Evolutionary conservation across 2,329 filamentous ascomycete genomes (phyloP).

Genomic region (Phialophora tarda): DNA sequence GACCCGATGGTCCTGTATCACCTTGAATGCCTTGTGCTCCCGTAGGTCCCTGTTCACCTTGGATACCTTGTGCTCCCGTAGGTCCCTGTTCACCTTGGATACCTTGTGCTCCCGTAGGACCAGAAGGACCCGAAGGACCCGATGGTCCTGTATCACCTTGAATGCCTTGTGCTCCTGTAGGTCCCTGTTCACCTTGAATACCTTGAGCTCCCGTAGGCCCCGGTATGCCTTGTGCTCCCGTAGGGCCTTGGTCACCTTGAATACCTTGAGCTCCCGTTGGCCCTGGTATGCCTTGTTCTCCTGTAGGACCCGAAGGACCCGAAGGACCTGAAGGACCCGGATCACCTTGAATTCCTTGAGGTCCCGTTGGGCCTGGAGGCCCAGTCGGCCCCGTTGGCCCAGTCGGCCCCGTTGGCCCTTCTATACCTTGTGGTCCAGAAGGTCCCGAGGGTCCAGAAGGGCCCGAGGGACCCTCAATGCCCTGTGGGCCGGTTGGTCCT

Average conservation of each 20-base stretch:
- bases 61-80: neutral
- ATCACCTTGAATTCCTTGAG: neutral
- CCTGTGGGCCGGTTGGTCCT: neutral
- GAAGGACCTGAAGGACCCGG: neutral
- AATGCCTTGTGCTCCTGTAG: neutral
- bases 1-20: constrained; percentile 6
- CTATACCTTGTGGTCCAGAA: neutral
- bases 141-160: neutral
- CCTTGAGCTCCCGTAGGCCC: too few relatives aligned
- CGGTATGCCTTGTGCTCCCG: neutral
- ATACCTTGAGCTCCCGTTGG: constrained; percentile 12
- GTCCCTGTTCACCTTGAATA: neutral
- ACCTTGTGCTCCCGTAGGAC: constrained; percentile 6
- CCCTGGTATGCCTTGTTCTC: constrained; percentile 9
- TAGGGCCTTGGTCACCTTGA: constrained; percentile 5
- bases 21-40: constrained; percentile 9
- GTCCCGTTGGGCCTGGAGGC: neutral
- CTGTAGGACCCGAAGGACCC: constrained; percentile 1
- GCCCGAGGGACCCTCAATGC: too few relatives aligned
- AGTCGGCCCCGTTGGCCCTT: too few relatives aligned
- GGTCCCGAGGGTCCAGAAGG: too few relatives aligned
- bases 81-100: neutral
- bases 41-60: neutral
- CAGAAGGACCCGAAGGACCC: too few relatives aligned
- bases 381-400: neutral